Evolutionary conservation across 192 early-diverging fungal species (phyloP).

Genomic region (Coemansia aciculifera): DNA sequence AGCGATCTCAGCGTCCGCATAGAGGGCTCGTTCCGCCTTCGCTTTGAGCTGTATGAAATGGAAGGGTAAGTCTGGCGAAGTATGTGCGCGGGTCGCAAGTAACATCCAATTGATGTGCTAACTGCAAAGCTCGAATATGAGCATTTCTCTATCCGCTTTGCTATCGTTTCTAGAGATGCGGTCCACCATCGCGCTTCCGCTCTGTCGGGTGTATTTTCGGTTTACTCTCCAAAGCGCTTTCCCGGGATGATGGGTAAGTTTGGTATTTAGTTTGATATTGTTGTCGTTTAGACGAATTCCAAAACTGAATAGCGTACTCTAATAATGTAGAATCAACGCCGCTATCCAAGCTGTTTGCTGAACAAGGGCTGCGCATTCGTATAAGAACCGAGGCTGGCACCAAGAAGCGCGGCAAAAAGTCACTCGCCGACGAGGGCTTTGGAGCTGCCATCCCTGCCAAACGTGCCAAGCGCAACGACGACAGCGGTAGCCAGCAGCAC

Average conservation of each 20-base stretch:
- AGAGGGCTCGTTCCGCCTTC: conserved; percentile 80
- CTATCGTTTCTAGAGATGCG: conserved; percentile 13
- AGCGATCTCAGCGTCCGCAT: conserved; percentile 89
- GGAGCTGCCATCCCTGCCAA: conserved; percentile 9
- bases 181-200: conserved; percentile 57
- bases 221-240: conserved; percentile 92
- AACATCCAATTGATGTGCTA: neutral
- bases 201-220: conserved; percentile 75
- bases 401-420: conserved; percentile 43
- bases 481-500: neutral
- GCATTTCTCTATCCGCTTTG: neutral
- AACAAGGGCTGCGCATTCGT: conserved; percentile 92
- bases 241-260: conserved; percentile 82
- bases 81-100: neutral
- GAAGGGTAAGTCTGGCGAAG: conserved; percentile 54
- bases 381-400: conserved; percentile 83
- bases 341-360: conserved; percentile 88
- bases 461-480: conserved; percentile 11
- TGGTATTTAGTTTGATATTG: neutral
- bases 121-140: neutral
- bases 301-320: neutral
- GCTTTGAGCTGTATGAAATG: conserved; percentile 88
- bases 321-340: conserved; percentile 68
- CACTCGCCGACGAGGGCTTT: neutral
- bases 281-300: conserved; percentile 29